Base-by-base conservation (phyloP, 2,329 filamentous ascomycete genomes). In the Apiospora arundinis region DNA sequence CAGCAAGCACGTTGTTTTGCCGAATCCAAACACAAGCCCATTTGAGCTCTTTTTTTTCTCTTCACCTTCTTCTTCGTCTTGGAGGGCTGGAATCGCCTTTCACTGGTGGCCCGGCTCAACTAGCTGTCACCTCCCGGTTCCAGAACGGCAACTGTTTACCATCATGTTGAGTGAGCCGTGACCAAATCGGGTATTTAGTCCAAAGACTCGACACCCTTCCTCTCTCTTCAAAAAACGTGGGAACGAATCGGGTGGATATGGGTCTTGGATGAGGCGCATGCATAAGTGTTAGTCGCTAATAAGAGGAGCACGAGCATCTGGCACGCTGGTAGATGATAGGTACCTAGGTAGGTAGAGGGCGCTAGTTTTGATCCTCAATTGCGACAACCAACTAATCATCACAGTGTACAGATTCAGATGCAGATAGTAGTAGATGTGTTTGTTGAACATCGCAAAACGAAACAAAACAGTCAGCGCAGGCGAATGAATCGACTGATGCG, bases 201-300 rank as follows among this genome's bases (percentile, higher is more conserved):
- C 21, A 37, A 9, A 60, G 52, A 32, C 28, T 21, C 32, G 32
- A 32, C 6, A 4, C 16, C 42, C 14, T 12, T 45, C 42, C 42
- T 45, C 42, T 45, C 28, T 60, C 18, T 9, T 37, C 21, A 32
- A 37, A 60, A 60, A 60, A 49, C 28, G 28, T 60, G 52, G 52
- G 16, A 60, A 21, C 28, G 28, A 21, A 32, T 18, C 52, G 52
- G 28, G 52, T 60, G 52, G 52, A 8, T 7, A 60, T 60, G 28
- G n/a, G 28, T 37, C 25, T 60, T 60, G 52, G 52, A 60, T 60
- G 52, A 60, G 52, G 52, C 52, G 52, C 52, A 60, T 60, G 52
- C 52, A 60, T 60, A 60, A 37, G 28, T 37, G 28, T 37, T 32
- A 21, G 52, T 11, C 52, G 28, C 11, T 32, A 21, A 60, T 60